phyloP scores from a whole-genome alignment of 495 filamentous ascomycete species.

The Halenospora varia region DNA sequence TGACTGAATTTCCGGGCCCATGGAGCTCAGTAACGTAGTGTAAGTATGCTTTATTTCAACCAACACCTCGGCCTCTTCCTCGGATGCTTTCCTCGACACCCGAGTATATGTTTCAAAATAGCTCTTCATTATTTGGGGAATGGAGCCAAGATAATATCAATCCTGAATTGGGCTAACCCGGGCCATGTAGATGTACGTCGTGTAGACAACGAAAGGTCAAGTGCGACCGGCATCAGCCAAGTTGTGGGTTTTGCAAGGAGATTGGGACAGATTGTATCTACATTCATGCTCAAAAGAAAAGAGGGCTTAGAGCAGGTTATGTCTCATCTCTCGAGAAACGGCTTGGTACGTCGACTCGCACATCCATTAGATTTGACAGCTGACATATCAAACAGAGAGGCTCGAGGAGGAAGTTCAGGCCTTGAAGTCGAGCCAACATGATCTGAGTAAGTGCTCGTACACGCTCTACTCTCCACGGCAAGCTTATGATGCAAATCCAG shows the following conservation, averaged over 20 bases:
- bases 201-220: constrained; percentile 25
- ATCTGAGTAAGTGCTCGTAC: constrained; percentile 5
- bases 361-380: not conserved
- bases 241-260: constrained; percentile 25
- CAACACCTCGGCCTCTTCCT: too few species aligned
- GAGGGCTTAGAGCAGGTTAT: constrained; percentile 30
- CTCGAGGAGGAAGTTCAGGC: constrained; percentile 18
- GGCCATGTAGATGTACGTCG: constrained; percentile 15
- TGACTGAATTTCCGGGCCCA: not conserved
- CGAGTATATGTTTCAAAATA: too few species aligned
- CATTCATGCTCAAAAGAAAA: constrained; percentile 19
- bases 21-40: constrained; percentile 6
- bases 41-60: too few species aligned
- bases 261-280: constrained; percentile 20
- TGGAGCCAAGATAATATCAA: too few species aligned
- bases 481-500: not conserved
- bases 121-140: too few species aligned
- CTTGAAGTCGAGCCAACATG: constrained; percentile 13
- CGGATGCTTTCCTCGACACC: not conserved
- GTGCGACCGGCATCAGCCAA: constrained; percentile 21
- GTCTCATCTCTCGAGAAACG: constrained; percentile 27
- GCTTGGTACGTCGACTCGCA: constrained; percentile 15
- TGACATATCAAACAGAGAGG: constrained; percentile 5
- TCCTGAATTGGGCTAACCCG: not conserved
- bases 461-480: not conserved